A percentile compares a stretch with the other conserved stretches of the same genome.
These are phyloP conservation scores for Naganishia vaughanmartiniae DNA, from an alignment of 768 basidiomycete species.

Conservation along the genomic window DNA sequence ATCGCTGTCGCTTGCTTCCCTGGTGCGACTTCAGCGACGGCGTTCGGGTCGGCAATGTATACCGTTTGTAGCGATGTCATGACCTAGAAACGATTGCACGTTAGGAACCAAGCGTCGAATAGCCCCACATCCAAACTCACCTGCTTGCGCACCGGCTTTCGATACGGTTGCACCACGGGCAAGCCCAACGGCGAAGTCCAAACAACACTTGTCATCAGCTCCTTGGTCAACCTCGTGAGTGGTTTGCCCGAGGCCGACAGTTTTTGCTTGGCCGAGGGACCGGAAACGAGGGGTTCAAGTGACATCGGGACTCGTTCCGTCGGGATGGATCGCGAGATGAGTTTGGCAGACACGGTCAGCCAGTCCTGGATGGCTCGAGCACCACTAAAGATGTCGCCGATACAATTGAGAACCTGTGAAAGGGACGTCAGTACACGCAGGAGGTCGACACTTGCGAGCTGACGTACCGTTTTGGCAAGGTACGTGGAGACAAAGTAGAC, in stretches of 20 bases:
- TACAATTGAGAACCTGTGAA: conserved; percentile 66
- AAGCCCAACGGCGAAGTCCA: conserved; percentile 96
- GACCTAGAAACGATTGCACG: conserved; percentile 52
- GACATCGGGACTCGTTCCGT: conserved; percentile 53
- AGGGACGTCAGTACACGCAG: background rate
- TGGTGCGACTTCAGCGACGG: conserved; percentile 74
- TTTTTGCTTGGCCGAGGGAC: background rate
- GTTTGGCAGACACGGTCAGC: conserved; percentile 75
- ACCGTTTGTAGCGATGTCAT: conserved; percentile 80
- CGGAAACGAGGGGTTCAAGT: conserved; percentile 34
- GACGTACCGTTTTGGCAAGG: conserved; percentile 69
- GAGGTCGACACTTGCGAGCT: background rate
- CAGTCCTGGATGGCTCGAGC: conserved; percentile 88
- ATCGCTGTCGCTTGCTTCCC: conserved; percentile 91
- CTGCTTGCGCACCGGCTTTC: conserved; percentile 76
- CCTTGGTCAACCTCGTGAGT: conserved; percentile 62
- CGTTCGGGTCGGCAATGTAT: conserved; percentile 81
- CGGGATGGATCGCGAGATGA: conserved; percentile 84
- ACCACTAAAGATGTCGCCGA: conserved; percentile 89
- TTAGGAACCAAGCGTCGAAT: background rate
- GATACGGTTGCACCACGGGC: conserved; percentile 94
- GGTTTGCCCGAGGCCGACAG: conserved; percentile 18
- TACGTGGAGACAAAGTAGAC: conserved; percentile 74
- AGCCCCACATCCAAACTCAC: conserved; percentile 32
- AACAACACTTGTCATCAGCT: conserved; percentile 91